Base-by-base conservation (phyloP, 2,329 filamentous ascomycete species). In the Pseudocercospora musae region DNA sequence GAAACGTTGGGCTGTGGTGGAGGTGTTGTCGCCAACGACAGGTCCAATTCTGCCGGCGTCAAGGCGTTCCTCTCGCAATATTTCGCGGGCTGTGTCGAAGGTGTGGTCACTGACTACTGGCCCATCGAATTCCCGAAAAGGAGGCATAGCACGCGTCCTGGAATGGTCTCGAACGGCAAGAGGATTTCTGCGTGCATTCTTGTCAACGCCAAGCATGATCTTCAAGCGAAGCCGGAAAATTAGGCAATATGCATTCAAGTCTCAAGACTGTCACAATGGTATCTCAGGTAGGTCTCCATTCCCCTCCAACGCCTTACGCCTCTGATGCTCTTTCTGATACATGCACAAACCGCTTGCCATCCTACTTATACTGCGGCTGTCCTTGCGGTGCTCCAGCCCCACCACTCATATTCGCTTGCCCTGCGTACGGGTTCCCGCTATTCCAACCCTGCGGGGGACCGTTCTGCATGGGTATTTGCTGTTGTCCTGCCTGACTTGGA, bases 391-490 rank as follows among this genome's bases (percentile, higher is more conserved):
- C 44, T 37, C 60, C 58, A n/a, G 57, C 53, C 15, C 63, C 59
- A 20, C 62, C 59, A 48, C 63, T 60, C 63, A 62, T 61, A 18
- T 42, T 49, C 37, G 42, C 44, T 10, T 65, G 58, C 29, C 50
- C 42, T 21, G 57, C 59, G 25, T 68, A 67, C 2, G 65, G 65
- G 33, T 67, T 65, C 15, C 65, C 65, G 15, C 40, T 49, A 57
- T 68, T 67, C 67, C 72, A 72, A 4, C 68, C 68, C 42, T 72
- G 71, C 40, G 67, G 69, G 25, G 63, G 63, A 54, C 68, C 69
- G 48, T 71, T 71, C 62, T 75, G 71, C 70, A 75, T 68, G 31
- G 73, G 73, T 64, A 76, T 74, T 54, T 68, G 70, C 21, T 40
- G 25, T 13, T 61, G 53, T 25, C 56, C 63, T 58, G 60, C 64